Evolutionary conservation across 495 filamentous ascomycete species (phyloP), one percentile per base, ranked within the genome.

Genomic region (Talaromyces adpressus): DNA sequence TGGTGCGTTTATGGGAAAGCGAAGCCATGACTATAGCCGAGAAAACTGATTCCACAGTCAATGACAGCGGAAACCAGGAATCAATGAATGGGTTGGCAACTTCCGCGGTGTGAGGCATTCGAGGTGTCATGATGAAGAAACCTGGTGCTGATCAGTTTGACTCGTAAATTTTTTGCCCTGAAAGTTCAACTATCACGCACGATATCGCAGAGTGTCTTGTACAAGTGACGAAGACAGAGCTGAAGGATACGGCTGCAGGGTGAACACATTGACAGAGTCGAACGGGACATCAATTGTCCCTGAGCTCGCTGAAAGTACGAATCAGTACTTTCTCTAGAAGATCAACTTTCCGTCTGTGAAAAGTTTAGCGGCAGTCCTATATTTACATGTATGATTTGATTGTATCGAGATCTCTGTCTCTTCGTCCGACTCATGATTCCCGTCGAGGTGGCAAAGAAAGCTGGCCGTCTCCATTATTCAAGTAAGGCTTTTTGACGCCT

Each of bases 1-100:
- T 73, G 1, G 77, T 73, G 14, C 72, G 72, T 59, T 75, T 72
- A 34, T 79, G 77, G 23, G 74, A 78, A 6, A 79, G 65, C 0
- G 75, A 69, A 14, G 71, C 73, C 61, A 72, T 77, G 27, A 77
- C 64, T 61, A 79, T 76, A 0, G 77, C 73, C n/a, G 70, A 75
- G 22, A 75, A 76, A 27, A 79, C 65, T 3, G 72, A 71, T 2
- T 71, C 70, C 34, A 77, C 73, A 5, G 66, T 63, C 25, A 76
- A 59, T 0, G 74, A 70, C 12, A 78, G 64, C 4, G 72, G 67
- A 52, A 77, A 76, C 74, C 73, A 79, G 27, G 27, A 58, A n/a
- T 58, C 32, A 29, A 58, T 36, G n/a, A 36, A 29, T 12, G 25
- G 56, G 14, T 36, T 58, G 25, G 56, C 25, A 29, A 30, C 56